phyloP scores from a whole-genome alignment of 768 basidiomycete genomes.

The Leccinum disarticulatum region DNA sequence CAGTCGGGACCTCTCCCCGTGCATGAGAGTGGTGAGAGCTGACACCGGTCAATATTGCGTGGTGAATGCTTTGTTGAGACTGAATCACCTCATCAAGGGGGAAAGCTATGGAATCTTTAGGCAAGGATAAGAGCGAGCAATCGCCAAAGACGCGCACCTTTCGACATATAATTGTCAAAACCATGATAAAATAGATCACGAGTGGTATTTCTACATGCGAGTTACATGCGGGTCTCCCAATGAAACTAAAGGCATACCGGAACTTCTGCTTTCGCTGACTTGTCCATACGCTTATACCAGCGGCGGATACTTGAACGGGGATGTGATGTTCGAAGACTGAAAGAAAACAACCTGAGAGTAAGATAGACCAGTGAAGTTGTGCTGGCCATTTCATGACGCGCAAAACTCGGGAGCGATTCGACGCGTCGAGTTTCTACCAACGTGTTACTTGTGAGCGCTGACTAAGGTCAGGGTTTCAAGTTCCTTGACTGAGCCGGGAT shows the following conservation, averaged over 20 bases:
- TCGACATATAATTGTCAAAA: conserved; percentile 83
- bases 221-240: conserved; percentile 1
- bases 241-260: conserved; percentile 42
- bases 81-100: conserved; percentile 74
- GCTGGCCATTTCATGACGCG: conserved; percentile 40
- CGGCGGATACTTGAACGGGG: conserved; percentile 12
- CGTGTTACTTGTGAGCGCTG: conserved; percentile 20
- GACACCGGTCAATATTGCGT: conserved; percentile 16
- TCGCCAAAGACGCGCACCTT: conserved; percentile 47
- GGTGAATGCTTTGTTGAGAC: conserved; percentile 7
- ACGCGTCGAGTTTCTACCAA: conserved; percentile 6
- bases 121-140: conserved; percentile 12
- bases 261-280: conserved; percentile 52
- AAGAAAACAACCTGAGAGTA: conserved; percentile 41
- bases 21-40: conserved; percentile 91
- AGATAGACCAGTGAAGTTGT: conserved; percentile 47
- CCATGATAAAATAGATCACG: conserved; percentile 90
- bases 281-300: conserved; percentile 49
- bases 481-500: neutral
- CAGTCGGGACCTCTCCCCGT: conserved; percentile 85
- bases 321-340: conserved; percentile 35
- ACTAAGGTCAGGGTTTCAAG: no score
- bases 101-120: conserved; percentile 54
- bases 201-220: conserved; percentile 55
- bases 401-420: neutral